Percentiles rank a stretch among this genome's conserved stretches.
These are phyloP conservation scores for Chalciporus sphaerocephalus DNA, from an alignment of 768 basidiomycete genomes.

Conservation along the genomic window DNA sequence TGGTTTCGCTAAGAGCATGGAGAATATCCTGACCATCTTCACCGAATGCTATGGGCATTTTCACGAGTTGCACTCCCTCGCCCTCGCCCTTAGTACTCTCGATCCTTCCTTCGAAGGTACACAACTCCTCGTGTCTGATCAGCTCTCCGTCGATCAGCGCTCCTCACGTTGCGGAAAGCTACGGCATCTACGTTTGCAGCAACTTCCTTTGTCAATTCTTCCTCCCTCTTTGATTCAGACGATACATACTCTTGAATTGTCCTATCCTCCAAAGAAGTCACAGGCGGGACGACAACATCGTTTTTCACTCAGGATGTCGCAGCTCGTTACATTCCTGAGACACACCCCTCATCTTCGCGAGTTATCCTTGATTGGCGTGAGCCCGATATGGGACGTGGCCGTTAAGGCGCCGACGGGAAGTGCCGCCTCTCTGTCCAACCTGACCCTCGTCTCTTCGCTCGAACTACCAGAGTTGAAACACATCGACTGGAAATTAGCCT, in stretches of 20 bases:
- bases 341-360: conserved; percentile 40
- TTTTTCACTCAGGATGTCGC: conserved; percentile 38
- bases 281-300: conserved; percentile 22
- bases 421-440: conserved; percentile 5
- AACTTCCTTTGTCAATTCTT: conserved; percentile 39
- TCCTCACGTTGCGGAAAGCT: conserved; percentile 12
- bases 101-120: conserved; percentile 28
- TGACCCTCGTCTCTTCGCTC: conserved; percentile 20
- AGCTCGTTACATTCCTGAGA: conserved; percentile 35
- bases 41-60: conserved; percentile 13
- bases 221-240: conserved; percentile 36
- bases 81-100: conserved; percentile 25
- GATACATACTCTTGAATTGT: conserved; percentile 41
- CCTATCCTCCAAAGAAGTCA: conserved; percentile 32
- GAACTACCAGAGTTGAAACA: conserved; percentile 37
- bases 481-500: conserved; percentile 49
- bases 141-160: conserved; percentile 10
- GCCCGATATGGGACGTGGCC: conserved; percentile 37
- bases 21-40: conserved; percentile 23
- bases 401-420: conserved; percentile 8
- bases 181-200: conserved; percentile 37
- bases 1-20: conserved; percentile 27
- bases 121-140: conserved; percentile 20
- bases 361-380: conserved; percentile 40
- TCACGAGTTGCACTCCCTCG: conserved; percentile 25